Percentiles rank a stretch among this genome's conserved stretches.
These are phyloP conservation scores for Dactylellina cionopaga DNA, from an alignment of 2,329 filamentous ascomycete species.

Conservation along the genomic window DNA sequence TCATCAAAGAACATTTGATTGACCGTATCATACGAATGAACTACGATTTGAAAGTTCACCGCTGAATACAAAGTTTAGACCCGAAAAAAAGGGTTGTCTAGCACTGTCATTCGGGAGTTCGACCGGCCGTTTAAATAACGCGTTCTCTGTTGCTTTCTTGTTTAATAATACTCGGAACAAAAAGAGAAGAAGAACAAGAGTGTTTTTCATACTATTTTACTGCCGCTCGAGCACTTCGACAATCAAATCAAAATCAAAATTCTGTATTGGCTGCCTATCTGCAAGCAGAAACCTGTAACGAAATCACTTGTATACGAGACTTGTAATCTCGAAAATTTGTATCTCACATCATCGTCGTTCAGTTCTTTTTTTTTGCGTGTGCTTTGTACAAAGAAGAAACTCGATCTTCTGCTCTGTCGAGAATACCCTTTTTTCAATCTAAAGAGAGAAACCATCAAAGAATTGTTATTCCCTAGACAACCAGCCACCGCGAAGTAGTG, in stretches of 20 bases:
- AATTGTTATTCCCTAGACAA: slow-evolving; percentile 53
- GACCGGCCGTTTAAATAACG: slow-evolving; percentile 41
- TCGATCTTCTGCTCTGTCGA: slow-evolving; percentile 51
- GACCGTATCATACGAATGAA: no score
- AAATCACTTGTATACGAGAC: slow-evolving; percentile 45
- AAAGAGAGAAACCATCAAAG: slow-evolving; percentile 52
- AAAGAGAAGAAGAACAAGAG: slow-evolving; percentile 36
- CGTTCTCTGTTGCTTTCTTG: slow-evolving; percentile 35
- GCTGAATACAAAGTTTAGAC: slow-evolving; percentile 48
- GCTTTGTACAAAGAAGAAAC: slow-evolving; percentile 48
- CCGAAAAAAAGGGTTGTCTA: neutral
- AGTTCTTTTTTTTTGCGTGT: slow-evolving; percentile 11
- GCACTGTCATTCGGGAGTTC: slow-evolving; percentile 29
- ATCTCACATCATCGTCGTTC: no score
- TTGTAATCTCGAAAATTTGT: slow-evolving; percentile 50
- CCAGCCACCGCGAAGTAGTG: slow-evolving; percentile 50
- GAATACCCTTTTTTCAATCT: slow-evolving; percentile 53
- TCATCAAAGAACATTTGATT: slow-evolving; percentile 2
- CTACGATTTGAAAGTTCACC: slow-evolving; percentile 26
- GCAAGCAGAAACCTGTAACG: slow-evolving; percentile 30
- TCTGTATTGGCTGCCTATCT: slow-evolving; percentile 28
- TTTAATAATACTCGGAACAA: slow-evolving; percentile 2
- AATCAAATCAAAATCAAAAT: no score
- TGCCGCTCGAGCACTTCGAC: slow-evolving; percentile 15
- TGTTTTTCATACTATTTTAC: slow-evolving; percentile 32